Base-by-base conservation (phyloP, 805 yeast species). In the Danielia oregonensis region DNA sequence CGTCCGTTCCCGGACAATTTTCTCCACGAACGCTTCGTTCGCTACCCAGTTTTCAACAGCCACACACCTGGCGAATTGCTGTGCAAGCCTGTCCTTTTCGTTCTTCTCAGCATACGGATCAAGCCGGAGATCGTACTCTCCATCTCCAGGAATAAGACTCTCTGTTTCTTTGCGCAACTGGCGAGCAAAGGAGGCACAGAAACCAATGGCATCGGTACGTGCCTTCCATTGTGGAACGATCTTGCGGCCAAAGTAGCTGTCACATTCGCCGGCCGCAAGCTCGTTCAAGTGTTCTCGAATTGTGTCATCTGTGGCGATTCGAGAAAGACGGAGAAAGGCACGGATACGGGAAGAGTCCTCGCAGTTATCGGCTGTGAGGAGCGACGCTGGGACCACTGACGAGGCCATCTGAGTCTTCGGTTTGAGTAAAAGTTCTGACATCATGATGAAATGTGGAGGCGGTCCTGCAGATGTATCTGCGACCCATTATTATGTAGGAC, bases 261-360 rank as follows among this genome's bases (percentile, higher is more conserved):
- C 55, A 42, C 72, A 67, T 6, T 42, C 31, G 5, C 37, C 30
- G 7, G 37, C 15, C 2, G 32, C 29, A 16, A 56, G 35, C 33
- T 56, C 67, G 44, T 65, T 65, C 31, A 67, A 44, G 42, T 65
- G 72, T 27, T 61, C 64, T 12, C 51, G 47, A 22, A 67, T 53
- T 14, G 62, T 48, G 41, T 67, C 73, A 44, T 67, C 73, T n/a
- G 67, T 53, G 16, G 63, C 61, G 9, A 57, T 40, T 24, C 73
- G 40, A 4, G 71, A 65, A n/a, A 59, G 53, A 5, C 61, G 51
- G 11, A 67, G 53, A 44, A 67, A 67, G 16, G 60, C 63, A 30
- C 67, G 46, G 35, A 66, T 51, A 19, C 70, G 40, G 5, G 61
- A 36, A 8, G 63, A 54, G 7, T 63, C 47, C 10, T 44, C 37